A percentile compares a stretch with the other conserved stretches of the same genome.
phyloP scores from a whole-genome alignment of 208 protist genomes.

The Acanthamoeba culbertsoni region DNA sequence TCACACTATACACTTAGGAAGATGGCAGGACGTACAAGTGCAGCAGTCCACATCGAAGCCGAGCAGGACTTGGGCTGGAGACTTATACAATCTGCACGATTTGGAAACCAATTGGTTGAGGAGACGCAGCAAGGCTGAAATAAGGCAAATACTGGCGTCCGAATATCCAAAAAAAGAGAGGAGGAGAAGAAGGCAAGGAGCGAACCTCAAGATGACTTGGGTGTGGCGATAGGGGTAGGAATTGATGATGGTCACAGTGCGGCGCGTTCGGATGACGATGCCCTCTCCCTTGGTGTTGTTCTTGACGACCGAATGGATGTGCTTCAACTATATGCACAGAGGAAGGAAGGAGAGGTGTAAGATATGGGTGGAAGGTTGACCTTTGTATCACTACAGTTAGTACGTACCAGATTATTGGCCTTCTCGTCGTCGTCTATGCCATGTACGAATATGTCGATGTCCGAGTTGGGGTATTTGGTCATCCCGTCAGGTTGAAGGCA shows the following conservation, averaged over 20 bases:
- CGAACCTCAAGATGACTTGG: conserved; percentile 72
- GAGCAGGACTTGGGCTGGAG: conserved; percentile 73
- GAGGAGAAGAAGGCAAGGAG: background rate
- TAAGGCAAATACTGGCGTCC: no score
- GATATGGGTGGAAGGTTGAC: background rate
- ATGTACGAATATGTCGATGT: conserved; percentile 83
- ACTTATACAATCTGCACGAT: conserved; percentile 72
- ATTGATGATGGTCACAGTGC: conserved; percentile 72
- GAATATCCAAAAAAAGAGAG: no score
- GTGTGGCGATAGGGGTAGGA: conserved; percentile 66
- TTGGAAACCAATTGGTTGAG: no score
- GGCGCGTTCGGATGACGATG: conserved; percentile 38
- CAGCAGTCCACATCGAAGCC: conserved; percentile 81
- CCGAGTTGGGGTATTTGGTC: conserved; percentile 15
- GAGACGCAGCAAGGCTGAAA: no score
- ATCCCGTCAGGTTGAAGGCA: conserved; percentile 28
- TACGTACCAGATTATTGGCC: conserved; percentile 10
- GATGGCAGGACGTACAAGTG: background rate
- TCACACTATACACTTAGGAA: no score
- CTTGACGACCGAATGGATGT: conserved; percentile 60
- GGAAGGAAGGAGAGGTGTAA: background rate
- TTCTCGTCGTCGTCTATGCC: conserved; percentile 63
- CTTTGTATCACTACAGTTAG: background rate
- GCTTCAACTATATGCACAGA: conserved; percentile 52
- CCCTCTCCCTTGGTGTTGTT: conserved; percentile 39